Conservation (phyloP, 2,329 filamentous ascomycete species). For the Colletotrichum kahawae region DNA sequence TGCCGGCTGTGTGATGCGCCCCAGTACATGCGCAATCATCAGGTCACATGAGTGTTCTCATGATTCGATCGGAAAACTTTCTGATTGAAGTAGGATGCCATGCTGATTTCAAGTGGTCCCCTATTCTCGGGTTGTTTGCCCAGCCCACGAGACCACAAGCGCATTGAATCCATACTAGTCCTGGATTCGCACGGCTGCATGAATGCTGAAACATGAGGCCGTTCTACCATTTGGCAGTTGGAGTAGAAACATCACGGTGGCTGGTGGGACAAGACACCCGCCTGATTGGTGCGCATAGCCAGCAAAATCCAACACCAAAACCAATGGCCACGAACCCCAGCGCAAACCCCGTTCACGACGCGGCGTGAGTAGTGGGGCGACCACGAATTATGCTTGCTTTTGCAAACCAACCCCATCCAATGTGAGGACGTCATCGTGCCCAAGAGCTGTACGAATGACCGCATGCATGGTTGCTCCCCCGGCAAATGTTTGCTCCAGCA, state of each 20-base stretch:
- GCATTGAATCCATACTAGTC: not conserved
- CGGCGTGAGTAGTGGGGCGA: not conserved
- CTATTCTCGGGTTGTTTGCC: not conserved
- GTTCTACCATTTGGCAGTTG: not conserved
- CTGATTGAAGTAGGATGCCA: not conserved
- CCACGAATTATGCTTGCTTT: not conserved
- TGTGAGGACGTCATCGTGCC: conserved; percentile 2
- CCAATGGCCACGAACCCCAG: not conserved
- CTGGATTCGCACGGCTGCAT: not conserved
- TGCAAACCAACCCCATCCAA: not conserved
- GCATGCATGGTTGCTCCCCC: not conserved
- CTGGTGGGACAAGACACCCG: not conserved
- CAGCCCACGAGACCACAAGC: not conserved
- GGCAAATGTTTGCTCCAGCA: not conserved
- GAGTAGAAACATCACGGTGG: not conserved
- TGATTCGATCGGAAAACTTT: not conserved
- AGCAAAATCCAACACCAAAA: not conserved
- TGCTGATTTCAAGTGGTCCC: not conserved
- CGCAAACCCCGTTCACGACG: not conserved
- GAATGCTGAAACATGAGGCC: not conserved
- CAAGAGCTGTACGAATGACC: not conserved
- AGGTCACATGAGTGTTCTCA: not conserved
- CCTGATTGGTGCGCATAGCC: not conserved
- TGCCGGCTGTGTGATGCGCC: not conserved
- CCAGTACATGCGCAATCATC: not conserved